phyloP scores from a whole-genome alignment of 139 green algal species.

The Tetraselmis chui region DNA sequence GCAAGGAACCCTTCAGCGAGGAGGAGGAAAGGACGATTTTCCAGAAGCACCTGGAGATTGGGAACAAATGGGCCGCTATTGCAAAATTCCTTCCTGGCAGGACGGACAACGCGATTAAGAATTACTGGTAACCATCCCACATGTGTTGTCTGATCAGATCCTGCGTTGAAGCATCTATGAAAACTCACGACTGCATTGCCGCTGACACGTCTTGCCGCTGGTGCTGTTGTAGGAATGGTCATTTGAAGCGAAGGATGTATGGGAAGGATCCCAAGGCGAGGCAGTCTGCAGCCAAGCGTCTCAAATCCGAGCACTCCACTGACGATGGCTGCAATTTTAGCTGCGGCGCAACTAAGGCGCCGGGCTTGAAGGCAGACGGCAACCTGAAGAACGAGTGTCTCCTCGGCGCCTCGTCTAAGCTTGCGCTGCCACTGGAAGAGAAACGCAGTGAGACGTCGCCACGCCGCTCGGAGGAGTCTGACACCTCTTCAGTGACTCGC shows the following conservation, averaged over 20 bases:
- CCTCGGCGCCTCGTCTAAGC: not conserved
- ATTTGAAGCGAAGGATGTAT: not conserved
- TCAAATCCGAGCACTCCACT: not conserved
- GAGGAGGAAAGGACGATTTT: constrained; percentile 40
- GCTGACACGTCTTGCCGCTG: too few species aligned
- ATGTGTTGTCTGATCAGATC: too few species aligned
- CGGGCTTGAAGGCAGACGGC: too few species aligned
- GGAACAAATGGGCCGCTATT: constrained; percentile 79
- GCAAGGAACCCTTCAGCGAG: constrained; percentile 30
- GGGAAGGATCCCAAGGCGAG: not conserved
- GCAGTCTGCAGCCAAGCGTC: not conserved
- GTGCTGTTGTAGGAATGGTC: not conserved
- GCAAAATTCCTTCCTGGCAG: constrained; percentile 59
- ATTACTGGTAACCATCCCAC: too few species aligned
- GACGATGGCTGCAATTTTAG: not conserved
- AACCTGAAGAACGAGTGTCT: too few species aligned
- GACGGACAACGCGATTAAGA: constrained; percentile 93
- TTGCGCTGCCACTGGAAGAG: not conserved
- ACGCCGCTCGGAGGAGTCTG: not conserved
- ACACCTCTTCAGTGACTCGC: not conserved
- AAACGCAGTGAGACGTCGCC: too few species aligned
- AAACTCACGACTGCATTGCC: too few species aligned
- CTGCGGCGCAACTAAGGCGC: not conserved
- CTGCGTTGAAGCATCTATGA: too few species aligned
- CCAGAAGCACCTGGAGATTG: constrained; percentile 49